Evolutionary conservation across 768 basidiomycete species (phyloP), one percentile per base, ranked within the genome.

Genomic region (Kwoniella dejecticola): DNA sequence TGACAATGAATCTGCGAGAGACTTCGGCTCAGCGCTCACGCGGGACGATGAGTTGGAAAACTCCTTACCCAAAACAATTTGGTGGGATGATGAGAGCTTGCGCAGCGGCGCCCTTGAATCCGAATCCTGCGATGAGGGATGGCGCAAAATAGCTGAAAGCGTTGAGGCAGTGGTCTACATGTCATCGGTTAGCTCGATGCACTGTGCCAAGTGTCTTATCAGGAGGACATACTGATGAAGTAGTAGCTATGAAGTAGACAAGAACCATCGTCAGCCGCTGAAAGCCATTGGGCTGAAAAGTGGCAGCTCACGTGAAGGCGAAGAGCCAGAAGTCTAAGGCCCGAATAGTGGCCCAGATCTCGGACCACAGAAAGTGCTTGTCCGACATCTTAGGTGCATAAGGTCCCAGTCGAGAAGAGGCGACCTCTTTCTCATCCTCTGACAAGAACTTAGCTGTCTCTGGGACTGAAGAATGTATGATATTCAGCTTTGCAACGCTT

Each of bases 101-200:
- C 11, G 46, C 46, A 11, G 46, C 46, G 4, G 46, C 46, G 24
- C 46, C 46, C 29, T 48, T 29, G 46, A 48, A 48, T 0, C 46
- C 46, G n/a, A 47, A 48, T 26, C 26, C 46, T 12, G 46, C 46
- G n/a, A 64, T 62, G 27, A 68, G 52, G 15, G 63, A 58, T n/a
- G 67, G 67, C 3, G 63, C 59, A 30, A 68, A 68, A 56, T 57
- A 68, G 4, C 55, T 52, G 36, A 62, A 68, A 24, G 63, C 67
- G 40, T 68, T 65, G 7, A 68, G 40, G 12, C 41, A 52, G 45
- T 63, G 56, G 12, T 19, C 57, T 24, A 42, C 26, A 15, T 15
- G 17, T 33, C 17, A 1, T 38, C 12, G 26, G 31, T 47, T 29
- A 55, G 42, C 15, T 13, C 15, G 44, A 11, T 12, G 21, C 24